Percentiles rank a stretch among this genome's conserved stretches.
These are phyloP conservation scores for Rhizophagus clarus DNA, from an alignment of 192 early-diverging fungal species.

Conservation along the genomic window DNA sequence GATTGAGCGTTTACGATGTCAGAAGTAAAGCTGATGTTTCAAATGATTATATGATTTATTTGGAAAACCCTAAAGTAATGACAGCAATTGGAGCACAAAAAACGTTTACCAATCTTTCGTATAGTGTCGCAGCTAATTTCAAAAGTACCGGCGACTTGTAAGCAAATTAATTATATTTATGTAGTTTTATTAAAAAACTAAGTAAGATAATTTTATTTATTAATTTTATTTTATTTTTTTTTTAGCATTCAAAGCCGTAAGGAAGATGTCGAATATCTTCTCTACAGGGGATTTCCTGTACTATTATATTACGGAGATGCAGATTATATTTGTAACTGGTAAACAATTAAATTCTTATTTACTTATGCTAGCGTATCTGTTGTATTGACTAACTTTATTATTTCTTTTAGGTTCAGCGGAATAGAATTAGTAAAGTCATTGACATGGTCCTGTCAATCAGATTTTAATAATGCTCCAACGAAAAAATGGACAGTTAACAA, in stretches of 20 bases:
- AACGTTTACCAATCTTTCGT: slow-evolving; percentile 56
- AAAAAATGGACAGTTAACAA: background rate
- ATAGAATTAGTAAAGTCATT: too few species aligned
- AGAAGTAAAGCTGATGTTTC: slow-evolving; percentile 65
- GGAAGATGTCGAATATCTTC: slow-evolving; percentile 3
- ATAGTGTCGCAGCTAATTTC: slow-evolving; percentile 45
- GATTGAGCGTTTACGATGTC: slow-evolving; percentile 71
- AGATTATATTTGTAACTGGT: slow-evolving; percentile 81
- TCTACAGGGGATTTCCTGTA: slow-evolving; percentile 48
- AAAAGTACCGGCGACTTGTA: slow-evolving; percentile 52
- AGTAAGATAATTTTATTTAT: background rate
- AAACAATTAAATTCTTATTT: slow-evolving; percentile 15
- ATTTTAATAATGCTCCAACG: background rate
- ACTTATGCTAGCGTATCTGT: too few species aligned
- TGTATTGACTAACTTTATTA: too few species aligned
- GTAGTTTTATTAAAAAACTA: too few species aligned
- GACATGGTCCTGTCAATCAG: background rate
- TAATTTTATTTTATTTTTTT: background rate
- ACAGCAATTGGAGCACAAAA: slow-evolving; percentile 53
- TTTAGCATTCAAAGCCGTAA: slow-evolving; percentile 55
- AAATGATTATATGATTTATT: slow-evolving; percentile 61
- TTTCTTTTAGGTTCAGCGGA: too few species aligned
- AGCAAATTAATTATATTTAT: background rate
- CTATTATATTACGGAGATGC: slow-evolving; percentile 81
- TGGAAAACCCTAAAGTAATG: slow-evolving; percentile 52